phyloP scores from a whole-genome alignment of 2,329 filamentous ascomycete species.

The Talaromyces sp. region DNA sequence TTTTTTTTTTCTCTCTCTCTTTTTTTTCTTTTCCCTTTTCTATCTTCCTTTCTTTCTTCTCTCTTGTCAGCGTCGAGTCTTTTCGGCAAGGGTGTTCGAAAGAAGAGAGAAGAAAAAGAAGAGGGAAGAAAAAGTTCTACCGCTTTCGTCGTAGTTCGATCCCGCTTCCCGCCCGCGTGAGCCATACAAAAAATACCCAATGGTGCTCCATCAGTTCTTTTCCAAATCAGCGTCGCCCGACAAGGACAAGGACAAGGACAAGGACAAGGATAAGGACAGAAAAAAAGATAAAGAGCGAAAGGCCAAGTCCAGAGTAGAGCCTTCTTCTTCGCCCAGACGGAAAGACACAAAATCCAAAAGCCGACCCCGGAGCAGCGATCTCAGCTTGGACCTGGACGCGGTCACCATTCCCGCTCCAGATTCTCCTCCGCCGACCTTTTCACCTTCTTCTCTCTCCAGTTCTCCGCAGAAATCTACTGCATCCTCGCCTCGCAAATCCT shows the following conservation, averaged over 20 bases:
- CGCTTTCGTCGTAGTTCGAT: conserved; percentile 41
- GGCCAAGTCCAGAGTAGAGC: conserved; percentile 9
- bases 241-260: conserved; percentile 22
- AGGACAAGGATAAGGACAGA: conserved; percentile 24
- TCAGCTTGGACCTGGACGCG: conserved; percentile 5
- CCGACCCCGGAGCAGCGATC: background rate
- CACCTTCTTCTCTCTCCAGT: conserved; percentile 14
- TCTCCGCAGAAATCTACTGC: conserved; percentile 24
- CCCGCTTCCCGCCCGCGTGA: conserved; percentile 23
- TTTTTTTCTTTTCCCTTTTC: too few species aligned
- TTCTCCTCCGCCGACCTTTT: conserved; percentile 11
- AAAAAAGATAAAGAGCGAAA: conserved; percentile 23
- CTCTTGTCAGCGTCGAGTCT: background rate
- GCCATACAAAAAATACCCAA: conserved; percentile 21
- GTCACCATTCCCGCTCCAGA: conserved; percentile 16
- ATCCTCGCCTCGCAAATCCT: conserved; percentile 18
- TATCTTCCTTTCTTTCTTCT: background rate
- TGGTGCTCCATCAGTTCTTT: conserved; percentile 40
- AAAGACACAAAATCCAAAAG: conserved; percentile 2
- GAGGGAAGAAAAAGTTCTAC: conserved; percentile 27
- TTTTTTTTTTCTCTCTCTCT: too few species aligned
- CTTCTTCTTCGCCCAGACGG: background rate
- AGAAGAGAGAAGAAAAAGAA: conserved; percentile 2
- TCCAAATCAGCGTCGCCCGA: conserved; percentile 29
- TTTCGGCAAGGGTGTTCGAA: background rate